Conservation (phyloP, 768 basidiomycete species). For the Lactarius sp. region DNA sequence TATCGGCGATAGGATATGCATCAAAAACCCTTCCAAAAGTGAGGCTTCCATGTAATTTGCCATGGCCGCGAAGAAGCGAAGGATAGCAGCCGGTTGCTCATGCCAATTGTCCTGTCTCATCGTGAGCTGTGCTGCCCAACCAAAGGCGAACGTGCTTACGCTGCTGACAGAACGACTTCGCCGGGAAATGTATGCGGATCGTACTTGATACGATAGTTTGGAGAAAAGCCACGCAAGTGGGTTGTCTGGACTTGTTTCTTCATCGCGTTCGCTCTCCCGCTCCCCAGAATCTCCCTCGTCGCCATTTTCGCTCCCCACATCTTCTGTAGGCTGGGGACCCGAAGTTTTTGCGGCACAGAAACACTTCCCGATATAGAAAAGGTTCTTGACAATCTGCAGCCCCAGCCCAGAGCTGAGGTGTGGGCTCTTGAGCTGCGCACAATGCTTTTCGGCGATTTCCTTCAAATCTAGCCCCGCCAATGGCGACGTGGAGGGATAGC, state of each 20-base stretch:
- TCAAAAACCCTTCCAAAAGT: slow-evolving; percentile 61
- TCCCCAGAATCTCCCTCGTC: slow-evolving; percentile 21
- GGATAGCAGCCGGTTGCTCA: slow-evolving; percentile 68
- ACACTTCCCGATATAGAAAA: slow-evolving; percentile 89
- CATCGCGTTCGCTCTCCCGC: slow-evolving; percentile 12
- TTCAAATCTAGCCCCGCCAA: slow-evolving; percentile 46
- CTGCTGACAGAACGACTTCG: slow-evolving; percentile 46
- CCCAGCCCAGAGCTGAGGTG: slow-evolving; percentile 68
- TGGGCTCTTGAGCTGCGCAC: slow-evolving; percentile 74
- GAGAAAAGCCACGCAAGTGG: slow-evolving; percentile 93
- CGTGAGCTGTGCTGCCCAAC: not conserved
- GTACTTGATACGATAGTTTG: slow-evolving; percentile 82
- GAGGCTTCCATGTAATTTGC: slow-evolving; percentile 57
- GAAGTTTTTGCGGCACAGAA: slow-evolving; percentile 47
- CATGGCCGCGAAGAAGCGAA: slow-evolving; percentile 96
- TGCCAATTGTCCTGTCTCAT: slow-evolving; percentile 68
- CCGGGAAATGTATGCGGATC: slow-evolving; percentile 67
- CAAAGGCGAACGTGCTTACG: slow-evolving; percentile 35
- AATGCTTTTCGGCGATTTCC: slow-evolving; percentile 67
- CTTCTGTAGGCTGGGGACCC: slow-evolving; percentile 25
- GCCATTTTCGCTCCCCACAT: slow-evolving; percentile 31
- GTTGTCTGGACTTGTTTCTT: slow-evolving; percentile 30
- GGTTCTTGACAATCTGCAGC: slow-evolving; percentile 85
- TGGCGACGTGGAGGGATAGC: slow-evolving; percentile 25
- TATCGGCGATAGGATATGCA: slow-evolving; percentile 81